Evolutionary conservation across 2,329 filamentous ascomycete species (phyloP).

Genomic region (Aphanoascus verrucosus): DNA sequence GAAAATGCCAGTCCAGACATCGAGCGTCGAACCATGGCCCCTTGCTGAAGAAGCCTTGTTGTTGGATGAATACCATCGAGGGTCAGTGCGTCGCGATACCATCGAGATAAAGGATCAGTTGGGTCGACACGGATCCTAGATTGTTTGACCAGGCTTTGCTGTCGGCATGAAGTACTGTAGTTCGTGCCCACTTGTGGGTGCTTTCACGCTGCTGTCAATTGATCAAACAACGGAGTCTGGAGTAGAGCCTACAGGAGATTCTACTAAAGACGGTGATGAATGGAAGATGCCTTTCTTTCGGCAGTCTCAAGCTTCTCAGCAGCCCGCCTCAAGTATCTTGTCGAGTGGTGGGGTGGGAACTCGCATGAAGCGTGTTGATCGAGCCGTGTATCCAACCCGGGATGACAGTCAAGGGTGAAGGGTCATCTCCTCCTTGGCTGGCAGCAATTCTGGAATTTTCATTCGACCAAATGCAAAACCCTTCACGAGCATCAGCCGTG

Average conservation of each 20-base stretch:
- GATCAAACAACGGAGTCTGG: background rate
- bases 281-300: background rate
- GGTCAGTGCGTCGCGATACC: background rate
- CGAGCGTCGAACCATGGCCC: background rate
- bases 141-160: background rate
- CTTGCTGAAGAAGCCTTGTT: background rate
- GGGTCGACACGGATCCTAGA: background rate
- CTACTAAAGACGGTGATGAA: background rate
- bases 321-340: background rate
- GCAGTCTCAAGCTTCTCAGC: background rate
- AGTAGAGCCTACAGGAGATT: too few species aligned
- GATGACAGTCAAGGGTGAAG: constrained; percentile 4
- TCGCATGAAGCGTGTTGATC: background rate
- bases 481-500: background rate
- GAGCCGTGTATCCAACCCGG: constrained; percentile 2
- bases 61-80: background rate
- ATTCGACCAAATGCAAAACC: constrained; percentile 1
- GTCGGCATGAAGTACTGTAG: background rate
- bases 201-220: background rate
- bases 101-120: background rate
- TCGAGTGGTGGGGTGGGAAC: background rate
- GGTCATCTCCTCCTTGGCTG: background rate
- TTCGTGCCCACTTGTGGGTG: background rate
- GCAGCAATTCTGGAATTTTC: background rate
- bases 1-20: too few species aligned